These are phyloP conservation scores for Striga asiatica DNA, from an alignment of 257 asterid species.

Conservation along the genomic window DNA sequence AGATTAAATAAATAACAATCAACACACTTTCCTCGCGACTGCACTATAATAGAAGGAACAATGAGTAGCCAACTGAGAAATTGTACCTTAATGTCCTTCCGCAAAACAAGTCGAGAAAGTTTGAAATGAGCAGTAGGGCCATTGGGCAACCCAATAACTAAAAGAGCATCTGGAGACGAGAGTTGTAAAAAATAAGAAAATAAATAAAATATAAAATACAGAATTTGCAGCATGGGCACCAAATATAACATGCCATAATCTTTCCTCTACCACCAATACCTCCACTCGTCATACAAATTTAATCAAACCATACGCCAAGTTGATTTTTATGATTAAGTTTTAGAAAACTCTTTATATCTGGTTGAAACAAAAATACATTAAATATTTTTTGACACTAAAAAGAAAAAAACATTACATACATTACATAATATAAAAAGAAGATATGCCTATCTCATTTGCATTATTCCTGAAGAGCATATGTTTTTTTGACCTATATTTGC, in stretches of 20 bases:
- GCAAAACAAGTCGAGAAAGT: slow-evolving; percentile 69
- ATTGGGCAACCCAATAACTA: slow-evolving; percentile 64
- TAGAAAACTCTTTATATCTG: background rate
- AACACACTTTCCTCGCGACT: background rate
- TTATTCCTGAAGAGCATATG: background rate
- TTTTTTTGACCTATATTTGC: background rate
- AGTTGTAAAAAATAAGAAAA: slow-evolving; percentile 4
- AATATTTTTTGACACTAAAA: too few species aligned
- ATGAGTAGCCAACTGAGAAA: background rate
- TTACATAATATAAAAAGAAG: background rate
- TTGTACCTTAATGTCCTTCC: slow-evolving; percentile 75
- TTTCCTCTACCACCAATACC: background rate
- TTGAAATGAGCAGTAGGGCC: slow-evolving; percentile 98
- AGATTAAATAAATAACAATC: background rate
- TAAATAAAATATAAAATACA: too few species aligned
- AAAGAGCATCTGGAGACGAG: slow-evolving; percentile 60
- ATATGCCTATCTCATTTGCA: background rate
- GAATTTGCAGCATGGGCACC: too few species aligned
- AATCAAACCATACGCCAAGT: background rate
- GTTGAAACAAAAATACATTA: background rate
- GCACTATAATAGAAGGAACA: background rate
- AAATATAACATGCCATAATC: background rate
- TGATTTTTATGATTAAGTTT: background rate
- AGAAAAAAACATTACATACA: background rate
- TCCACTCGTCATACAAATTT: background rate